Base-by-base conservation (phyloP, 2,329 filamentous ascomycete species). In the Camillea tinctor region DNA sequence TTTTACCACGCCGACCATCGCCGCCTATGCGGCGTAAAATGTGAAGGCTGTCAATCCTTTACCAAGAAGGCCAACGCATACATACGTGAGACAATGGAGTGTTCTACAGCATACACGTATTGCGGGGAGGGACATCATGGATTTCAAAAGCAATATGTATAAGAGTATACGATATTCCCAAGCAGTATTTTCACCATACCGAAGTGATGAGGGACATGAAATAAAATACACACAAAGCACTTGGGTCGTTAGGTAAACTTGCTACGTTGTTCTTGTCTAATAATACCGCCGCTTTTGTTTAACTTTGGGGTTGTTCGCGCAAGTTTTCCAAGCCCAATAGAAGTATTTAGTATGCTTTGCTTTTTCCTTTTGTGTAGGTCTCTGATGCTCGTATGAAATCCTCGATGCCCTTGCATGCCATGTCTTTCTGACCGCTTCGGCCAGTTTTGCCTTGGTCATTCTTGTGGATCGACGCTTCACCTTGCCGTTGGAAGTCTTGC, bases 391-490 rank as follows among this genome's bases (percentile, higher is more conserved):
- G 13, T 44, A 44, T 15, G 11, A 11, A 17, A 44, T 44, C 2
- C 11, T 44, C 17, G 36, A 44, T 17, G 6, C 36, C 36, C 17
- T 15, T 50, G 56, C 58, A 24, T 50, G 23, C 44, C 59, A 60
- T 9, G 61, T 11, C 15, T 21, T 26, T 23, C 49, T 57, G 36
- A 63, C 2, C 20, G 44, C 26, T 20, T 54, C n/a, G 3, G n/a
- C 48, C 22, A 63, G 15, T 6, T n/a, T 54, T 15, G 40, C 48
- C 44, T 22, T 40, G 20, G 57, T 60, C 50, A 61, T 17, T 52
- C 59, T 50, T 24, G 3, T 57, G 4, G 54, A 24, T 20, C 36
- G 49, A 21, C 26, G 26, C 30, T 11, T 9, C 1, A 40, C 15
- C 13, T 2, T 48, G 19, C 19, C 26, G 17, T 50, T 30, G 8